Base-by-base conservation (phyloP, 2,329 filamentous ascomycete genomes). In the Cercospora nicotianae region DNA sequence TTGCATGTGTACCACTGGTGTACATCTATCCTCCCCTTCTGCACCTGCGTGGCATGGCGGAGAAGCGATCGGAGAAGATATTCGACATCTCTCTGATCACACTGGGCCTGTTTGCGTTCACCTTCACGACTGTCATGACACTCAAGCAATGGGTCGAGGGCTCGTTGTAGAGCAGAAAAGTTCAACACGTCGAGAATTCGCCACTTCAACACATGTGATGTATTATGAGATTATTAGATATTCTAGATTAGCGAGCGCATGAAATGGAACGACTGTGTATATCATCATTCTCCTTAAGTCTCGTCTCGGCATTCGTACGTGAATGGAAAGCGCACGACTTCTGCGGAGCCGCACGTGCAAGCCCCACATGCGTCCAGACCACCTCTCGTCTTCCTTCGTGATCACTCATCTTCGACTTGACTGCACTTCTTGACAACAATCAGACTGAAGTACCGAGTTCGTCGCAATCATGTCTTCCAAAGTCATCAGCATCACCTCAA, bases 1-100 rank as follows among this genome's bases (percentile, higher is more conserved):
- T 91, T 74, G 90, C 90, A 1, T 93, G 90, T 72, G 89, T 93
- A 64, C 90, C 90, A 13, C 79, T 93, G 70, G 90, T 93, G 10
- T 93, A 92, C 78, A 90, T 93, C 67, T 93, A 92, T 75, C 90
- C 91, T 53, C 86, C 91, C 0, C 89, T 85, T 69, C 75, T 93
- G 74, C 91, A 93, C 77, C 90, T 87, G 79, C 87, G 84, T 73
- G 90, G 88, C 4, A 83, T 90, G 3, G 90, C 90, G 6, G 81
- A 84, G 60, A 85, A 83, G n/a, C 78, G 77, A 33, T 81, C 78
- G 75, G 84, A 81, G 30, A 91, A 88, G 79, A 76, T 79, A 2
- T 82, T 87, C 4, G 90, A 93, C 74, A 68, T 90, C 4, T 75
- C 81, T 1, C 83, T 93, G 76, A 89, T 92, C 80, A 77, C 83